Percentiles rank a stretch among this genome's conserved stretches.
Evolutionary conservation across 106 monocot genomes (phyloP).

Genomic region (Gastrodia elata): DNA sequence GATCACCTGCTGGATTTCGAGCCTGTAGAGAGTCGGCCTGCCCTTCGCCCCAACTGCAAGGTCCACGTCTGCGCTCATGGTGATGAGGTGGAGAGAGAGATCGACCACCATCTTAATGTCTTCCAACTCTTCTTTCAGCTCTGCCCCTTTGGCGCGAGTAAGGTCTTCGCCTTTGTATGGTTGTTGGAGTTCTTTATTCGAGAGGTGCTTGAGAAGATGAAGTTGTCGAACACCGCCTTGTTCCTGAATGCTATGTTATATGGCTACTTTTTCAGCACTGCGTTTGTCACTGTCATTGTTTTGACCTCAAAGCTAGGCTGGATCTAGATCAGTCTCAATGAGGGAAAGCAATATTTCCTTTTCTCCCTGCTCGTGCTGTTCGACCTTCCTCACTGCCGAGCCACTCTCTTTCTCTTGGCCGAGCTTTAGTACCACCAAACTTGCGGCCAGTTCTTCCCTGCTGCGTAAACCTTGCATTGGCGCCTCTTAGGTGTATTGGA

Average conservation of each 20-base stretch:
- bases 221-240: conserved; percentile 84
- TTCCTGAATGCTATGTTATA: conserved; percentile 66
- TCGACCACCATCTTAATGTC: conserved; percentile 23
- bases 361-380: conserved; percentile 73
- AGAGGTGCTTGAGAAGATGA: conserved; percentile 77
- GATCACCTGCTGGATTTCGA: no score
- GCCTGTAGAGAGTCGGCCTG: conserved; percentile 74
- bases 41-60: conserved; percentile 49
- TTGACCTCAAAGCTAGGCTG: conserved; percentile 34
- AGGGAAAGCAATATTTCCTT: conserved; percentile 68
- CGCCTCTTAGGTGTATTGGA: no score
- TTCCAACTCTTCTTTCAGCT: conserved; percentile 86
- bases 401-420: no score
- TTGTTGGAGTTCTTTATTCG: conserved; percentile 91
- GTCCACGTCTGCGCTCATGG: conserved; percentile 41
- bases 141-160: conserved; percentile 63
- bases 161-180: conserved; percentile 73
- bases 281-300: conserved; percentile 46
- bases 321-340: conserved; percentile 62
- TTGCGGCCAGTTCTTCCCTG: no score
- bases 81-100: conserved; percentile 21
- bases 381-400: conserved; percentile 51
- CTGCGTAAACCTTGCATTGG: no score
- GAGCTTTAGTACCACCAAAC: no score
- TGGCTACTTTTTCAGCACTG: conserved; percentile 79